phyloP scores from a whole-genome alignment of 192 early-diverging fungal species.

The Coemansia sp. region DNA sequence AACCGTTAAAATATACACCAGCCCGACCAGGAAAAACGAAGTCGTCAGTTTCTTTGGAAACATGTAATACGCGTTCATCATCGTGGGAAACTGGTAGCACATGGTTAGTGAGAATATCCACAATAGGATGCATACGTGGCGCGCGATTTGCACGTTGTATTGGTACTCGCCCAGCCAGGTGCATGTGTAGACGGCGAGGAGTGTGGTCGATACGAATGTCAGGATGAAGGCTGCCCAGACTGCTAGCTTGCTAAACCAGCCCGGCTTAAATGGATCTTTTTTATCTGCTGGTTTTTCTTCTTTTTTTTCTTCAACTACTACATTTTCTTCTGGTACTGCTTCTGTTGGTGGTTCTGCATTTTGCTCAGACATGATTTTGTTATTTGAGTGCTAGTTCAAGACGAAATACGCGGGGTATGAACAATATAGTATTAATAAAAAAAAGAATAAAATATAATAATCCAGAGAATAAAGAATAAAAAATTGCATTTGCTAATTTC shows the following conservation, averaged over 20 bases:
- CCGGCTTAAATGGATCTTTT: too few species aligned
- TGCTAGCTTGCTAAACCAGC: not conserved
- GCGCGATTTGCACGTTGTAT: constrained; percentile 5
- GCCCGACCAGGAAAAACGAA: not conserved
- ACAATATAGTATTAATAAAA: too few species aligned
- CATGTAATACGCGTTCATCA: not conserved
- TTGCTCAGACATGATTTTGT: too few species aligned
- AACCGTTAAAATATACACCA: not conserved
- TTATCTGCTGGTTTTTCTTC: too few species aligned
- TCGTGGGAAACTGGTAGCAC: not conserved
- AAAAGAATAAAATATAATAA: too few species aligned
- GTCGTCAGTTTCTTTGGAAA: not conserved
- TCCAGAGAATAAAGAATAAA: too few species aligned
- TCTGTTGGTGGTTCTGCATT: too few species aligned
- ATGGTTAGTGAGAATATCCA: not conserved
- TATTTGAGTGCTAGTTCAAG: too few species aligned
- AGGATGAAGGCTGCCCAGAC: not conserved
- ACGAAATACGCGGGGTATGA: too few species aligned
- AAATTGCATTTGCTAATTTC: too few species aligned
- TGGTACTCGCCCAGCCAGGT: constrained; percentile 9
- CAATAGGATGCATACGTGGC: not conserved
- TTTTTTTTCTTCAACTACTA: too few species aligned
- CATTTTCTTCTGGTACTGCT: too few species aligned
- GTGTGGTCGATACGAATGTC: not conserved
- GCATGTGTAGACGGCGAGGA: constrained; percentile 4